phyloP scores from a whole-genome alignment of 768 basidiomycete genomes.

The Lactifluus echinatus region DNA sequence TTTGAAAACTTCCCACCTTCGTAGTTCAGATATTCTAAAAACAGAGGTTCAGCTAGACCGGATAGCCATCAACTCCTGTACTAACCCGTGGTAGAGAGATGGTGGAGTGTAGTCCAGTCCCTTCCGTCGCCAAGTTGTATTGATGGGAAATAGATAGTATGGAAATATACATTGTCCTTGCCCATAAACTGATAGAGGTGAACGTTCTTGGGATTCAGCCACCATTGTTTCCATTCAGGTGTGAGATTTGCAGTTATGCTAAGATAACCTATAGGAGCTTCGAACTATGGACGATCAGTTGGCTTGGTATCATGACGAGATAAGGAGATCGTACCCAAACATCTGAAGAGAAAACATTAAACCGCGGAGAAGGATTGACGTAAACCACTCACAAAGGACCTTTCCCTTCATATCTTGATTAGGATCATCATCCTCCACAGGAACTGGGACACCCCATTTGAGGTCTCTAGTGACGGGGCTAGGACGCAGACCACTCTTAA shows the following conservation, averaged over 20 bases:
- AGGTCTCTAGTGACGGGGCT: slow-evolving; percentile 92
- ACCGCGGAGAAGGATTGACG: neutral
- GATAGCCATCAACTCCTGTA: neutral
- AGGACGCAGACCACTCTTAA: slow-evolving; percentile 78
- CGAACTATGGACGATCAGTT: slow-evolving; percentile 50
- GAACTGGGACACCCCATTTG: slow-evolving; percentile 94
- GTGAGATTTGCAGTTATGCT: slow-evolving; percentile 97
- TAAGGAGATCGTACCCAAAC: slow-evolving; percentile 71
- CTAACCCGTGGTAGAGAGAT: slow-evolving; percentile 89
- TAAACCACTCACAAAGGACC: slow-evolving; percentile 72
- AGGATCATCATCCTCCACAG: slow-evolving; percentile 59
- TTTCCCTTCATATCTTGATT: slow-evolving; percentile 84
- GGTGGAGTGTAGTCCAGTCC: slow-evolving; percentile 89
- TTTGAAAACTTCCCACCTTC: slow-evolving; percentile 99
- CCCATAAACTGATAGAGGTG: slow-evolving; percentile 98
- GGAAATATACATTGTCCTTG: slow-evolving; percentile 99
- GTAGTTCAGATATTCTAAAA: slow-evolving; percentile 89
- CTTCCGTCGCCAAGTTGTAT: slow-evolving; percentile 84
- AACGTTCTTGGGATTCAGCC: slow-evolving; percentile 87
- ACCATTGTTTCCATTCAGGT: slow-evolving; percentile 93
- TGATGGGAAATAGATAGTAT: slow-evolving; percentile 90
- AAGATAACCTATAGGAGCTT: slow-evolving; percentile 93
- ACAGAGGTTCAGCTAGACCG: neutral
- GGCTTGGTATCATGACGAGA: neutral
- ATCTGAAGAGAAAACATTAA: slow-evolving; percentile 38